Conservation (phyloP, 2,329 filamentous ascomycete species). For the Ascomycota sp. region DNA sequence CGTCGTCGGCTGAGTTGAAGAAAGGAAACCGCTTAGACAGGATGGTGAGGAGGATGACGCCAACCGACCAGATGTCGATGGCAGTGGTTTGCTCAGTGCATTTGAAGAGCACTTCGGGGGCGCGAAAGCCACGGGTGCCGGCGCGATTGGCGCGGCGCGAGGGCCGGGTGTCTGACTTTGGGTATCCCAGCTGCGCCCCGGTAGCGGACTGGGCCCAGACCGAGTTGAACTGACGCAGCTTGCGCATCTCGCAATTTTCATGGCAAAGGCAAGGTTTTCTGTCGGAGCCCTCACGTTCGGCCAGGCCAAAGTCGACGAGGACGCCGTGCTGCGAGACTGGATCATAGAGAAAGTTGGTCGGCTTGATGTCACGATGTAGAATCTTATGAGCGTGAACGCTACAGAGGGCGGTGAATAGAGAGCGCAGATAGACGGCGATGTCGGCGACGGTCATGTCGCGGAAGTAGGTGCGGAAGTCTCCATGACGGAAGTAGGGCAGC, state of each 20-base stretch:
- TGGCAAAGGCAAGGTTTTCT: conserved; percentile 68
- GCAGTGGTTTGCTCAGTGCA: conserved; percentile 87
- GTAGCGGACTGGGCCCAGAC: conserved; percentile 29
- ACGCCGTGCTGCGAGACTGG: conserved; percentile 63
- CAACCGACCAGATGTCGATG: conserved; percentile 92
- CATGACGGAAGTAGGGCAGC: conserved; percentile 85
- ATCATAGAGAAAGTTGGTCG: conserved; percentile 93
- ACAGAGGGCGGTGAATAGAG: conserved; percentile 65
- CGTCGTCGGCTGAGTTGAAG: conserved; percentile 96
- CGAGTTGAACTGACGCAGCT: conserved; percentile 35
- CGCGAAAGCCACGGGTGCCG: conserved; percentile 85
- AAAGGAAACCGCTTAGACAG: conserved; percentile 86
- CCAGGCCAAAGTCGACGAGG: conserved; percentile 95
- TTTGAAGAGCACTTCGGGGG: conserved; percentile 90
- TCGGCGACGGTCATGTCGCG: conserved; percentile 71
- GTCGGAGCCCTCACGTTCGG: conserved; percentile 63
- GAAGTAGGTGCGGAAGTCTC: conserved; percentile 90
- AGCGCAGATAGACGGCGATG: conserved; percentile 76
- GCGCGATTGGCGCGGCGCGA: conserved; percentile 84
- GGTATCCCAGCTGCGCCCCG: conserved; percentile 46
- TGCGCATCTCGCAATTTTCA: conserved; percentile 40
- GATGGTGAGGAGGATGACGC: conserved; percentile 92
- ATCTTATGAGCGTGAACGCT: conserved; percentile 72
- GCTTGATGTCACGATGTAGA: conserved; percentile 89
- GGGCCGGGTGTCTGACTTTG: conserved; percentile 72